Conservation (phyloP, 495 filamentous ascomycete genomes). For the Penicillium arizonense region DNA sequence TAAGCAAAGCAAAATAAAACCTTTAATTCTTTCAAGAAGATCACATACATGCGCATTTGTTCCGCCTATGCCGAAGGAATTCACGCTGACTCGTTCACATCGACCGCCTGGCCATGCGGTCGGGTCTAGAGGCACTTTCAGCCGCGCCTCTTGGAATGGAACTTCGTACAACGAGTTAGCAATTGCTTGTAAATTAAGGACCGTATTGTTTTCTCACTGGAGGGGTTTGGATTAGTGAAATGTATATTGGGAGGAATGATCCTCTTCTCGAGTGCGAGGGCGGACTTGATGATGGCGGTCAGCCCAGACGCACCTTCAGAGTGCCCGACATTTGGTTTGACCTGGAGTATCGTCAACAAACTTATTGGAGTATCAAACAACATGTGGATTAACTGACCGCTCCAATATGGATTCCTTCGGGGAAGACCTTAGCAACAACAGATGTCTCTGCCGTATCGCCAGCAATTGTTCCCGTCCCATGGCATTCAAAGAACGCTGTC, state of each 20-base stretch:
- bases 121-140: constrained; percentile 19
- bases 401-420: constrained; percentile 16
- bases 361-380: too few species aligned
- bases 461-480: constrained; percentile 50
- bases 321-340: constrained; percentile 83
- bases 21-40: too few species aligned
- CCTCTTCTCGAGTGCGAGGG: constrained; percentile 56
- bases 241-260: constrained; percentile 37
- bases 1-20: too few species aligned
- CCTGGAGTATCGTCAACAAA: too few species aligned
- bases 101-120: constrained; percentile 28
- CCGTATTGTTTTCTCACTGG: too few species aligned
- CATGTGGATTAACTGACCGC: too few species aligned
- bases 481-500: constrained; percentile 48
- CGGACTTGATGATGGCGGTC: constrained; percentile 71
- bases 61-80: constrained; percentile 1
- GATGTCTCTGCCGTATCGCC: constrained; percentile 30
- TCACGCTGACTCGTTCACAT: constrained; percentile 14
- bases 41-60: constrained; percentile 2
- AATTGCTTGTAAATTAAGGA: too few species aligned
- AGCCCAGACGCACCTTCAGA: constrained; percentile 77
- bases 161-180: too few species aligned
- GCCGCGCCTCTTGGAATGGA: constrained; percentile 24
- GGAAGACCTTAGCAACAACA: constrained; percentile 22
- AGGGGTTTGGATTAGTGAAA: too few species aligned